Evolutionary conservation across 2,329 filamentous ascomycete species (phyloP).

Genomic region (Cordyceps cateniannulata): DNA sequence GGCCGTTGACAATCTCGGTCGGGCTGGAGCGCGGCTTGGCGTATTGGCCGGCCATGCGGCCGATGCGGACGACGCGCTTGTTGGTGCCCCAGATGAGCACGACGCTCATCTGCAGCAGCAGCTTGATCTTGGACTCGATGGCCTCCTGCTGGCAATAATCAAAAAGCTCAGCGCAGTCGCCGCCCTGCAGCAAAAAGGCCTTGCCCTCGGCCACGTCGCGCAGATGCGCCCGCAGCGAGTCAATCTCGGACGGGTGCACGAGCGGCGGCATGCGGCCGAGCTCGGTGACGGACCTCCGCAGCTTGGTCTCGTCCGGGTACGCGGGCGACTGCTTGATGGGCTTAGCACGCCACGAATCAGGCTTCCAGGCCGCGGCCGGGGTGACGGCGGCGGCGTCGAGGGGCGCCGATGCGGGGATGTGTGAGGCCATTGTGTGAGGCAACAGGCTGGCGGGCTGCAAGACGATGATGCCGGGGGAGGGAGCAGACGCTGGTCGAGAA

Average conservation of each 20-base stretch:
- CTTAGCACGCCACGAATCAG: constrained; percentile 67
- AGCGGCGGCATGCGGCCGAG: constrained; percentile 67
- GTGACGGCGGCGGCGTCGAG: not conserved
- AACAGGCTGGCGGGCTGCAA: too few relatives aligned
- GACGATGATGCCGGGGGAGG: not conserved
- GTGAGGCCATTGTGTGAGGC: constrained; percentile 7
- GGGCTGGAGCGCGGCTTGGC: constrained; percentile 91
- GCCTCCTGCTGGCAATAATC: constrained; percentile 86
- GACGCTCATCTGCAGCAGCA: constrained; percentile 93
- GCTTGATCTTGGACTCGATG: constrained; percentile 95
- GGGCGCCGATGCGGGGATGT: not conserved
- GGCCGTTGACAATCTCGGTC: constrained; percentile 73
- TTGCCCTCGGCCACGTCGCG: constrained; percentile 84
- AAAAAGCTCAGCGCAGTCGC: constrained; percentile 95
- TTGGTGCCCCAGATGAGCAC: constrained; percentile 84
- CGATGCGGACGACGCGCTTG: constrained; percentile 85
- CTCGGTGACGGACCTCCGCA: constrained; percentile 55
- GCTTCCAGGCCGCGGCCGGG: constrained; percentile 41
- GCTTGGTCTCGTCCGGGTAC: constrained; percentile 57
- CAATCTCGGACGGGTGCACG: constrained; percentile 75
- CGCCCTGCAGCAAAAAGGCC: constrained; percentile 90
- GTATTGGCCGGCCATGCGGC: constrained; percentile 94
- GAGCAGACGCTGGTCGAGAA: not conserved
- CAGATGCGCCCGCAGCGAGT: constrained; percentile 69
- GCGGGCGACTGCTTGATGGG: constrained; percentile 71